Evolutionary conservation across 1,139 yeast genomes (phyloP), one percentile per base, ranked within the genome.

Genomic region (Debaryomycetaceae sp.): DNA sequence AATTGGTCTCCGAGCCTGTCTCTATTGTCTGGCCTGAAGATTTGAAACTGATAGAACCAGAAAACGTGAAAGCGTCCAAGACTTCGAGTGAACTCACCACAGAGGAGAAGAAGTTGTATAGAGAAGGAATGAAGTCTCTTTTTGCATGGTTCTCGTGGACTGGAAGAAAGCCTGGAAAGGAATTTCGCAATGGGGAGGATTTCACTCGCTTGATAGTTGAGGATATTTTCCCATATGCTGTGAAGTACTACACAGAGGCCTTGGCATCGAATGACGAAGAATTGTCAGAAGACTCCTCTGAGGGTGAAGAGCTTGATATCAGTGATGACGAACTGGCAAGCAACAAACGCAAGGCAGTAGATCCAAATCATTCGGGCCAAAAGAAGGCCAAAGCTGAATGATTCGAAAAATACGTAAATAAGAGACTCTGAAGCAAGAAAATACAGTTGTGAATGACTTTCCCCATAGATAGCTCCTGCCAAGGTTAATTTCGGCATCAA

Each of bases 61-160:
- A 49, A 2, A 43, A 56, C 29, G 70, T 83, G 39, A 68, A 69
- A 39, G 63, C 65, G 33, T 59, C 55, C 33, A 55, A 51, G 33
- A 56, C 55, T 35, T 62, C 59, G 4, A 56, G 55, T 15, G 69
- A 70, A n/a, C 62, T 65, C 50, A 49, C 71, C 4, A 50, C 63
- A 28, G 78, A 74, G 14, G 83, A 81, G 34, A 83, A 83, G 57
- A 79, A 75, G 50, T 66, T 67, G 36, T 83, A 83, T 54, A 65
- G 89, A 43, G 53, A 70, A 22, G 89, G 89, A 3, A 83, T 83
- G 88, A 80, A 80, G 53, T 79, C 87, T 5, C 78, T 84, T 51
- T 83, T 83, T 58, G 79, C 87, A 3, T 84, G 85, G 79, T 83
- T 83, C 52, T 64, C 67, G 35, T 84, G 92, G 92, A 83, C 91